Percentiles rank a stretch among this genome's conserved stretches.
Evolutionary conservation across 345 rosid genomes (phyloP).

Genomic region (Heritiera fomes): DNA sequence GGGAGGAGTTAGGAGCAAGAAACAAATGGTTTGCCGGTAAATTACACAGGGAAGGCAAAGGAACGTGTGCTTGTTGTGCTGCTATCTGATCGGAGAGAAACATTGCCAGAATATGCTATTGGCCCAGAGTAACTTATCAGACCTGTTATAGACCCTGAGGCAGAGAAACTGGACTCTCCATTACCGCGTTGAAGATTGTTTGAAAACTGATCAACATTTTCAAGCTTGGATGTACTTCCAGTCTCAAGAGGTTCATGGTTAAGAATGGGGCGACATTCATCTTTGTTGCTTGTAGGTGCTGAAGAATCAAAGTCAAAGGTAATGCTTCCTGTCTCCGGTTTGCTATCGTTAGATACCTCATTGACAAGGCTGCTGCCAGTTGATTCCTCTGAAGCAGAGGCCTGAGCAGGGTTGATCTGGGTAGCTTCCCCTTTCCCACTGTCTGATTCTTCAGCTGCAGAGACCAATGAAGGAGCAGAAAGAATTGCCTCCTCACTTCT

Average conservation of each 20-base stretch:
- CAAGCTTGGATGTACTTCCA: conserved; percentile 23
- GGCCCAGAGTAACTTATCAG: conserved; percentile 68
- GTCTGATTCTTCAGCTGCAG: conserved; percentile 21
- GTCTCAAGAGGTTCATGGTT: conserved; percentile 22
- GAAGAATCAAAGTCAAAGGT: conserved; percentile 31
- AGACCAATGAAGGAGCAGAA: conserved; percentile 16
- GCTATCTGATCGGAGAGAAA: conserved; percentile 85
- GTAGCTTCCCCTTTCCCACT: conserved; percentile 14
- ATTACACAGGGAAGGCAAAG: conserved; percentile 89
- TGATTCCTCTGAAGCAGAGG: conserved; percentile 26
- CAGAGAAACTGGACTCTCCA: conserved; percentile 82
- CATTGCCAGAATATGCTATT: conserved; percentile 66
- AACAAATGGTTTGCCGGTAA: conserved; percentile 9
- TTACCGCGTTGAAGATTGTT: conserved; percentile 30
- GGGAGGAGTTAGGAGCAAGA: neutral
- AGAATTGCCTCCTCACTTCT: conserved; percentile 1
- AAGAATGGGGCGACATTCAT: conserved; percentile 23
- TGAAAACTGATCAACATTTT: conserved; percentile 31
- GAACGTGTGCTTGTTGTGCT: conserved; percentile 91
- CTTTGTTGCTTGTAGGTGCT: conserved; percentile 22
- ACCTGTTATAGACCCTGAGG: conserved; percentile 56
- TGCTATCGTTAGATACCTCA: conserved; percentile 22
- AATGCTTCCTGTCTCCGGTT: conserved; percentile 37
- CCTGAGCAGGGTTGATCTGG: conserved; percentile 20
- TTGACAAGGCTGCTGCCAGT: conserved; percentile 20